Conservation (phyloP, 805 yeast genomes). For the Pichia pseudocactophila region DNA sequence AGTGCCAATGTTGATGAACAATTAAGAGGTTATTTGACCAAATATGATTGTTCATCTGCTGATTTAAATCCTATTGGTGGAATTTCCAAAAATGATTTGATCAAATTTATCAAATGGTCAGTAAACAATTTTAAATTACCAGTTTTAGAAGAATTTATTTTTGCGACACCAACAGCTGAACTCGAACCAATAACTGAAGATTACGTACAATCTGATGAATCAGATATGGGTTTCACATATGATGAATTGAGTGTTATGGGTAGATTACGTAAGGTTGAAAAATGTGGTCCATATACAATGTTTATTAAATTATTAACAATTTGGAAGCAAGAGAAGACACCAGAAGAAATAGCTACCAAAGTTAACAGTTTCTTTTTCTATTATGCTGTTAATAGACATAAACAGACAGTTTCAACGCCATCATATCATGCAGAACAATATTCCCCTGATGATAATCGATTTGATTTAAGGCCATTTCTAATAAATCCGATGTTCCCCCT, state of each 20-base stretch:
- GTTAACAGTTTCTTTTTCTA: constrained; percentile 89
- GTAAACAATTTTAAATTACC: constrained; percentile 62
- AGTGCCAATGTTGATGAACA: constrained; percentile 98
- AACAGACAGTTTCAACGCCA: constrained; percentile 96
- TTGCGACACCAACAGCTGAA: constrained; percentile 97
- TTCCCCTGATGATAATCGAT: constrained; percentile 96
- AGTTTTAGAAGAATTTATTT: constrained; percentile 64
- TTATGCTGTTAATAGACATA: constrained; percentile 93
- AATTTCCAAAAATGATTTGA: constrained; percentile 88
- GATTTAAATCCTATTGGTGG: constrained; percentile 99
- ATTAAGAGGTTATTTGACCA: constrained; percentile 88
- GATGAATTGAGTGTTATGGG: constrained; percentile 92
- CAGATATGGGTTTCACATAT: constrained; percentile 97
- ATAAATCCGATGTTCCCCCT: constrained; percentile 76
- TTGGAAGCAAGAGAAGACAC: constrained; percentile 82
- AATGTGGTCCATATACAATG: constrained; percentile 96
- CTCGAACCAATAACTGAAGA: constrained; percentile 89
- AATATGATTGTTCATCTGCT: constrained; percentile 95
- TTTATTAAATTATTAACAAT: constrained; percentile 81
- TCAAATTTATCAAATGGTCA: constrained; percentile 78
- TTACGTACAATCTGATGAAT: constrained; percentile 93
- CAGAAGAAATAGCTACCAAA: constrained; percentile 81
- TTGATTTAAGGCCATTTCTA: constrained; percentile 91
- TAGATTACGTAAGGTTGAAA: constrained; percentile 78
- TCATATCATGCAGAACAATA: constrained; percentile 96